Evolutionary conservation across 192 early-diverging fungal genomes (phyloP).

Genomic region (Gamsiella multidivaricata): DNA sequence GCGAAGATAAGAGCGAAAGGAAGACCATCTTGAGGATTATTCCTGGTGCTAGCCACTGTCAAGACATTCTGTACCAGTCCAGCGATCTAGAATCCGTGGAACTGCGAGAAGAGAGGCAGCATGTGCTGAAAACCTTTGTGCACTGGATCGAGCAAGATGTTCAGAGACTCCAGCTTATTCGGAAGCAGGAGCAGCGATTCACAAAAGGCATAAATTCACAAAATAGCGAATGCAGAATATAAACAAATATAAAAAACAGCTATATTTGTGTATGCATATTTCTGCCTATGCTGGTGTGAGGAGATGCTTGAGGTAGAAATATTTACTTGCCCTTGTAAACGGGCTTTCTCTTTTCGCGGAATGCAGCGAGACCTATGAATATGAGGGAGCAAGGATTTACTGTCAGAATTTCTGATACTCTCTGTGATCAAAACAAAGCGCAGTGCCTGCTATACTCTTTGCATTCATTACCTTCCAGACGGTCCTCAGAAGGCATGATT

Average conservation of each 20-base stretch:
- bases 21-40: constrained; percentile 35
- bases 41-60: constrained; percentile 39
- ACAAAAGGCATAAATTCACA: neutral
- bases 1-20: neutral
- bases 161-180: neutral
- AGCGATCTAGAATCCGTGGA: constrained; percentile 20
- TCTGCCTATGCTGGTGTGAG: no score
- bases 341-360: constrained; percentile 88
- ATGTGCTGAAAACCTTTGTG: constrained; percentile 45
- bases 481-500: constrained; percentile 93
- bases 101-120: constrained; percentile 25
- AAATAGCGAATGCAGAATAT: neutral
- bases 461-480: constrained; percentile 77
- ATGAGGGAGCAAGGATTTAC: neutral
- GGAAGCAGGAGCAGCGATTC: neutral
- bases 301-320: no score
- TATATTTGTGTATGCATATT: no score
- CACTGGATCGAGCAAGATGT: constrained; percentile 43
- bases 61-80: constrained; percentile 46
- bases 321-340: constrained; percentile 78
- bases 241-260: neutral
- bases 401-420: neutral
- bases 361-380: constrained; percentile 63
- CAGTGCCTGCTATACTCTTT: neutral
- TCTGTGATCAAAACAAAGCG: neutral